These are phyloP conservation scores for Scutellospora calospora DNA, from an alignment of 371 early-diverging fungal species.

Conservation along the genomic window DNA sequence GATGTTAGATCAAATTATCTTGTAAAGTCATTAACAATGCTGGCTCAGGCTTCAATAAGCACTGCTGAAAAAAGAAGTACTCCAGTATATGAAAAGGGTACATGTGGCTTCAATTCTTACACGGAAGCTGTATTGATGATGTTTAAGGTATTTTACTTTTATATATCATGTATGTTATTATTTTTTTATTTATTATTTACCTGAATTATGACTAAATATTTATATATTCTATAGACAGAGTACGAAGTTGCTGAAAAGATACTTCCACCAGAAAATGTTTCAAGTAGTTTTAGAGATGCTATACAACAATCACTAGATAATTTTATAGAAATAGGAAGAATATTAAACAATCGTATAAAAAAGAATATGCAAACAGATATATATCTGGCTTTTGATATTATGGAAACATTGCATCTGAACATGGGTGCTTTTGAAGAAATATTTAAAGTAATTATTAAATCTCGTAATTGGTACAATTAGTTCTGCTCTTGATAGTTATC, in stretches of 20 bases:
- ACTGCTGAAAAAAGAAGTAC: slow-evolving; percentile 63
- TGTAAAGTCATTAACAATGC: slow-evolving; percentile 66
- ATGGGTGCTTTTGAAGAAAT: slow-evolving; percentile 27
- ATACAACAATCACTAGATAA: slow-evolving; percentile 67
- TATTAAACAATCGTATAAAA: slow-evolving; percentile 68
- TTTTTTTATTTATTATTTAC: not conserved
- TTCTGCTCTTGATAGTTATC: not conserved
- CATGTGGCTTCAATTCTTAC: slow-evolving; percentile 50
- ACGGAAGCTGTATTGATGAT: slow-evolving; percentile 37
- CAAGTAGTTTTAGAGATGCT: slow-evolving; percentile 62
- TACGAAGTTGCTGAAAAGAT: slow-evolving; percentile 69
- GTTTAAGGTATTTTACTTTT: slow-evolving; percentile 25
- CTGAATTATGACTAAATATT: not conserved
- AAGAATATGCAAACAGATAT: slow-evolving; percentile 73
- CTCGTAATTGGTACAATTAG: not conserved
- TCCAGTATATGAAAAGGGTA: slow-evolving; percentile 71
- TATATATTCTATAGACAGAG: slow-evolving; percentile 61
- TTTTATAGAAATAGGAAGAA: slow-evolving; percentile 72
- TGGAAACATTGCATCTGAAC: slow-evolving; percentile 54
- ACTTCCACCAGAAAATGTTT: slow-evolving; percentile 67
- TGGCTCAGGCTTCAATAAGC: slow-evolving; percentile 60
- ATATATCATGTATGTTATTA: not conserved
- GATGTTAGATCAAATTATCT: slow-evolving; percentile 79
- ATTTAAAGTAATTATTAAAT: slow-evolving; percentile 29
- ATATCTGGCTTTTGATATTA: slow-evolving; percentile 81